Conservation (phyloP, 176 grass and related monocot species). For the Carex myosuroides region DNA sequence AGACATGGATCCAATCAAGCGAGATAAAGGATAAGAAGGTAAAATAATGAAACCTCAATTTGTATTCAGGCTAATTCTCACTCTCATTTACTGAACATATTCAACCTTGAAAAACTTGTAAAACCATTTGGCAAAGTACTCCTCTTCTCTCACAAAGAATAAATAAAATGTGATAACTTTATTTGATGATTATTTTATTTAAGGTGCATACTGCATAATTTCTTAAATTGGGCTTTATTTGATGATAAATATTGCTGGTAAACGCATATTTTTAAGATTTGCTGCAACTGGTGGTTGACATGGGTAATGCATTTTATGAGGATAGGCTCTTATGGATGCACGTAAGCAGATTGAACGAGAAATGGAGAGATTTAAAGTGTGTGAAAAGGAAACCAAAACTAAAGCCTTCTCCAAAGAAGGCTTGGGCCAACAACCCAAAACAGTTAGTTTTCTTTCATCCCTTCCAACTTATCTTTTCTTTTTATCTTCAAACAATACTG, state of each 20-base stretch:
- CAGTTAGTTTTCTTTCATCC: slow-evolving; percentile 49
- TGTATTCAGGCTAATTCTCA: background rate
- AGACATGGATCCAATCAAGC: slow-evolving; percentile 99
- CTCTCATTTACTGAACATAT: background rate
- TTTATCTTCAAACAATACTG: slow-evolving; percentile 1
- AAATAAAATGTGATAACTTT: background rate
- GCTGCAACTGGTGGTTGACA: slow-evolving; percentile 65
- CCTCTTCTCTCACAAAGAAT: background rate
- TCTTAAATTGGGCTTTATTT: background rate
- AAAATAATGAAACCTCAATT: background rate
- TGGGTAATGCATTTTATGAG: slow-evolving; percentile 85
- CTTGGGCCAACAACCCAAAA: slow-evolving; percentile 96
- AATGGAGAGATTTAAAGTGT: slow-evolving; percentile 99
- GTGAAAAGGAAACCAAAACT: slow-evolving; percentile 99
- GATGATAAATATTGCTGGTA: background rate
- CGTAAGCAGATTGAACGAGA: slow-evolving; percentile 96
- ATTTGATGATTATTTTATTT: background rate
- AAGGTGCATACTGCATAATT: background rate
- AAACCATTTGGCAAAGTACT: background rate
- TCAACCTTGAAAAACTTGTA: background rate
- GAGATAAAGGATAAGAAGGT: slow-evolving; percentile 99
- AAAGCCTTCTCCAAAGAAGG: slow-evolving; percentile 99
- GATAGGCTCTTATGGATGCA: slow-evolving; percentile 98
- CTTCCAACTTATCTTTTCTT: background rate
- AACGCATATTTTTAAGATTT: slow-evolving; percentile 46